Evolutionary conservation across 2,329 filamentous ascomycete species (phyloP).

Genomic region (Fusarium metavorans): DNA sequence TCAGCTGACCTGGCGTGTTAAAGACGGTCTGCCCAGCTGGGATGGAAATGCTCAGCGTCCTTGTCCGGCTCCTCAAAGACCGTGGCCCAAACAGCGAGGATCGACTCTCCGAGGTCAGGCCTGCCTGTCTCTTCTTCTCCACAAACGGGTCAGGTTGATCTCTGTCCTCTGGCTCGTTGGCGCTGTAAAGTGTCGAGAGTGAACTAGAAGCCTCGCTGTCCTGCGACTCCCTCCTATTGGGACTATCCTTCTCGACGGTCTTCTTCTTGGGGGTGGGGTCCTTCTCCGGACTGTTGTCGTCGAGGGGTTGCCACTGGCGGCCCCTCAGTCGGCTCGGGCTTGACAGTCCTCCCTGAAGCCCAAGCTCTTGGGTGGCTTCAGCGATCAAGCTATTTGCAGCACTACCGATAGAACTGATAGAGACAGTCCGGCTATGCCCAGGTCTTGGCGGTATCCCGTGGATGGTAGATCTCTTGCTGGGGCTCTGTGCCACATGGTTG

Average conservation of each 20-base stretch:
- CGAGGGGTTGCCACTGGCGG: slow-evolving; percentile 42
- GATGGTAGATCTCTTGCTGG: slow-evolving; percentile 44
- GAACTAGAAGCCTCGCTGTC: slow-evolving; percentile 64
- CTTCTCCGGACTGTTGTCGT: slow-evolving; percentile 4
- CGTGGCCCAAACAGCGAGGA: slow-evolving; percentile 34
- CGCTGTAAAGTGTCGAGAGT: slow-evolving; percentile 68
- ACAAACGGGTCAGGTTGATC: slow-evolving; percentile 50
- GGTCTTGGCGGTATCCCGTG: slow-evolving; percentile 33
- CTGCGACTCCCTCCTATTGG: slow-evolving; percentile 47
- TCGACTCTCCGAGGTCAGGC: slow-evolving; percentile 16
- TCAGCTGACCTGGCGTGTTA: slow-evolving; percentile 29
- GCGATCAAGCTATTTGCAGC: slow-evolving; percentile 57
- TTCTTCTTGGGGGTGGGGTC: slow-evolving; percentile 8
- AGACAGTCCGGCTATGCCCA: slow-evolving; percentile 42
- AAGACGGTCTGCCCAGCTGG: slow-evolving; percentile 20
- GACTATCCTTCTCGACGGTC: slow-evolving; percentile 27
- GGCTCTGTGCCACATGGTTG: slow-evolving; percentile 40
- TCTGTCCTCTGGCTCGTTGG: slow-evolving; percentile 60
- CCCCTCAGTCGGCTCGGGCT: slow-evolving; percentile 58
- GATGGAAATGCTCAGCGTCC: slow-evolving; percentile 38
- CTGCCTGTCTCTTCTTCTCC: slow-evolving; percentile 24
- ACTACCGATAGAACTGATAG: slow-evolving; percentile 50
- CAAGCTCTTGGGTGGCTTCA: slow-evolving; percentile 51
- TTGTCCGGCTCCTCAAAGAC: slow-evolving; percentile 26
- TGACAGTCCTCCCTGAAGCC: slow-evolving; percentile 52